Evolutionary conservation across 805 yeast genomes (phyloP).

Genomic region (Brettanomyces naardenensis): DNA sequence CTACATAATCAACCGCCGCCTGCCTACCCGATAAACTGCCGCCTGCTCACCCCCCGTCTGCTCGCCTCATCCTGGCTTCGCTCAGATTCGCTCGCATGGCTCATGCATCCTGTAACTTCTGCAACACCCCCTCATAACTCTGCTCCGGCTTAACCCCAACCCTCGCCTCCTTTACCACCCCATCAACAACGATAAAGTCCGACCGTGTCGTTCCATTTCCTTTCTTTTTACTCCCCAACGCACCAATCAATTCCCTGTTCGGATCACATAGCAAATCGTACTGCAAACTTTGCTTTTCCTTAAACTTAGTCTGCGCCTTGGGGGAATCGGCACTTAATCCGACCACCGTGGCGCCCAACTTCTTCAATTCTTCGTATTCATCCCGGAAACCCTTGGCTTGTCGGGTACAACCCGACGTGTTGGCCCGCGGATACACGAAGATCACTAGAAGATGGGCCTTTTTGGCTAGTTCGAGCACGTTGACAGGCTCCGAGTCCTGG

Average conservation of each 20-base stretch:
- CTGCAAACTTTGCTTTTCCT: conserved; percentile 63
- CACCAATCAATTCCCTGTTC: conserved; percentile 52
- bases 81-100: too few relatives aligned
- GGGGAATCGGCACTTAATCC: conserved; percentile 85
- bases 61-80: too few relatives aligned
- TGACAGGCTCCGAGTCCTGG: conserved; percentile 39
- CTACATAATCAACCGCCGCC: too few relatives aligned
- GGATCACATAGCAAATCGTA: conserved; percentile 78
- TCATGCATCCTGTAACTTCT: conserved; percentile 39
- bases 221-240: conserved; percentile 75
- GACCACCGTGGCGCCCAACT: conserved; percentile 48
- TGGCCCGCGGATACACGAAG: conserved; percentile 85
- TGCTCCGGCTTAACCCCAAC: conserved; percentile 51
- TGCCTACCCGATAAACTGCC: too few relatives aligned
- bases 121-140: conserved; percentile 53
- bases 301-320: conserved; percentile 68
- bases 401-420: conserved; percentile 94
- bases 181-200: conserved; percentile 86
- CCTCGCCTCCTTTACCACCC: conserved; percentile 49
- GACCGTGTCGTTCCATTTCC: conserved; percentile 76
- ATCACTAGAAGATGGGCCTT: conserved; percentile 38
- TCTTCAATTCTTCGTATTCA: conserved; percentile 41
- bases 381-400: conserved; percentile 88
- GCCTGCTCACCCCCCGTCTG: too few relatives aligned
- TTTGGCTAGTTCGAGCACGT: conserved; percentile 19